Evolutionary conservation across 2,329 filamentous ascomycete species (phyloP), one percentile per base, ranked within the genome.

Genomic region (Pestalotiopsis sp.): DNA sequence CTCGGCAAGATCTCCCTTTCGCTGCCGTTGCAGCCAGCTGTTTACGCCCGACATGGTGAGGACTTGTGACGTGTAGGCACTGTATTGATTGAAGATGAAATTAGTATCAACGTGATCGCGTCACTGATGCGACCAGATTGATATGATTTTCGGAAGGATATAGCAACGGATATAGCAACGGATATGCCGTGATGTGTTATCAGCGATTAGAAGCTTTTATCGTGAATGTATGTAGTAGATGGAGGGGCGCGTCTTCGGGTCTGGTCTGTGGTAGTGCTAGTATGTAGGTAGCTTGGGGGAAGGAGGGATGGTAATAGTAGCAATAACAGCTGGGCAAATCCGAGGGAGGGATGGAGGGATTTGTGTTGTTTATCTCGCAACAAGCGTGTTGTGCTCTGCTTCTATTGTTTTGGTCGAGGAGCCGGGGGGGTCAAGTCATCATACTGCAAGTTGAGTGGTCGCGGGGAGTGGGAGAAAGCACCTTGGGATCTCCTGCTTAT

Each of bases 1-100:
- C 70, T 92, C 91, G 73, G 89, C 80, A 67, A 97, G 87, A 71
- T 95, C 93, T 74, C 85, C 86, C 86, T 97, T 97, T 83, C 92
- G 91, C 86, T 96, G 92, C 79, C 87, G 86, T 80, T 90, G 88
- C 78, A 97, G 86, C 89, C 92, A 97, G 73, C 89, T 88, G 77
- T 91, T 89, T 73, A 81, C 82, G 74, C 82, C 81, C 70, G 89
- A 89, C 90, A 92, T 92, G 74, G 78, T 86, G 30, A 20, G 11
- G 17, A 30, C 10, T 61, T 71, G 71, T 66, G 68, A 74, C 76
- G 58, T 73, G 73, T 71, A 66, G 10, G 1, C 20, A 24, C 9
- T 38, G 66, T 64, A 48, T 60, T 22, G 14, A 62, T 20, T 68
- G 61, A 22, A 61, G 35, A 65, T 61, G 64, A 65, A 67, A 71